Evolutionary conservation across 768 basidiomycete species (phyloP).

Genomic region (Lanmaoa pseudosensibilis): DNA sequence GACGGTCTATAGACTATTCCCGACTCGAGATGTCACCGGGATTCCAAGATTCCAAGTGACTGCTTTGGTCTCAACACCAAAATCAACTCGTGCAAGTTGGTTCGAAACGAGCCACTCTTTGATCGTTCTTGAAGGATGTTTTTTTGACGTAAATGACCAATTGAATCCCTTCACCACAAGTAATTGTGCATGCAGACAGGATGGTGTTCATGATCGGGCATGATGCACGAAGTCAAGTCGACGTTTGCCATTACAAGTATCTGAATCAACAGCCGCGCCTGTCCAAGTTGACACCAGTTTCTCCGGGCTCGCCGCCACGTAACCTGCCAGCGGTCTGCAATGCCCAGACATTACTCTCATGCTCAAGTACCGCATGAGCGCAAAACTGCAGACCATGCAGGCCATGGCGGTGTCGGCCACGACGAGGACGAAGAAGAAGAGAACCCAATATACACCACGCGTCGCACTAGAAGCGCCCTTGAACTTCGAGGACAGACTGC

Average conservation of each 20-base stretch:
- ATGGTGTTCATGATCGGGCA: neutral
- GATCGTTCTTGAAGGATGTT: neutral
- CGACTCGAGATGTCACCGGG: neutral
- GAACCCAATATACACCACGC: conserved; percentile 18
- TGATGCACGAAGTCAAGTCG: neutral
- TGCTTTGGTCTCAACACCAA: neutral
- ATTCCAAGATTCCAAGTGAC: neutral
- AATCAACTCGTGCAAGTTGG: neutral
- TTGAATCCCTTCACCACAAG: neutral
- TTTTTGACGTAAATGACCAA: conserved; percentile 1
- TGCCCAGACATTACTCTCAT: neutral
- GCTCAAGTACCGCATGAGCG: neutral
- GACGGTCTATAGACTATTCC: neutral
- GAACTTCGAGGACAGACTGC: conserved; percentile 18
- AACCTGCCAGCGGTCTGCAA: neutral
- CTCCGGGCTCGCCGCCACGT: neutral
- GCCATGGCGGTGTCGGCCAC: neutral
- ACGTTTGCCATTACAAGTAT: neutral
- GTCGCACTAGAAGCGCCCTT: conserved; percentile 23
- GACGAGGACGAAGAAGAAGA: conserved; percentile 1
- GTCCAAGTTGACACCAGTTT: neutral
- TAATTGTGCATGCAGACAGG: neutral
- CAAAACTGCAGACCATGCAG: neutral
- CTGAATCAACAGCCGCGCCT: neutral
- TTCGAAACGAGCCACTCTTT: neutral